Evolutionary conservation across 352 stramenopile genomes (phyloP).

Genomic region (Pythium periplocum): DNA sequence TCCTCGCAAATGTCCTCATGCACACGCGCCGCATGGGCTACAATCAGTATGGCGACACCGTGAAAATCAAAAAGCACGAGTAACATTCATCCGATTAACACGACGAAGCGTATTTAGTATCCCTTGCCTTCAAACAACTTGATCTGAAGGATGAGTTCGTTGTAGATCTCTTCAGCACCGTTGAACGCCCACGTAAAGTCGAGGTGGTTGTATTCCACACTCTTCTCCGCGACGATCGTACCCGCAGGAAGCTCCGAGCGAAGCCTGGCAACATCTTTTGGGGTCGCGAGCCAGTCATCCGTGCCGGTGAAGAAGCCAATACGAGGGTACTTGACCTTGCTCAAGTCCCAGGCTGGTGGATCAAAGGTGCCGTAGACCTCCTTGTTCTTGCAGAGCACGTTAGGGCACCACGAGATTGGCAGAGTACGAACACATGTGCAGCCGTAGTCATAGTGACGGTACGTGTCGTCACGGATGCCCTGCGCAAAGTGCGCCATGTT

Average conservation of each 20-base stretch:
- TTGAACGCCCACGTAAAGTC: constrained; percentile 74
- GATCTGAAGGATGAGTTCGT: constrained; percentile 49
- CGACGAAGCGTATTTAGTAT: constrained; percentile 24
- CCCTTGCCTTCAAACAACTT: constrained; percentile 41
- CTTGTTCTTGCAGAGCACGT: constrained; percentile 54
- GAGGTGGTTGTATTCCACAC: constrained; percentile 51
- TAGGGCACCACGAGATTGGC: constrained; percentile 32
- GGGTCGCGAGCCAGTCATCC: constrained; percentile 48
- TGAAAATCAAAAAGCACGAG: constrained; percentile 37
- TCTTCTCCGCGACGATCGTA: constrained; percentile 46
- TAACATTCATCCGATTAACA: constrained; percentile 21
- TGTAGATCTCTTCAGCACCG: constrained; percentile 45
- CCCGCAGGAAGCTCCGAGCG: constrained; percentile 30
- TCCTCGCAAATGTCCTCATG: constrained; percentile 78
- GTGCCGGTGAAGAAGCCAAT: constrained; percentile 41
- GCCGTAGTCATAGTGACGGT: constrained; percentile 56
- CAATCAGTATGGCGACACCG: constrained; percentile 72
- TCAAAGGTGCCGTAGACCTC: constrained; percentile 36
- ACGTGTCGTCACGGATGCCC: constrained; percentile 52
- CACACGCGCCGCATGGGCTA: constrained; percentile 85
- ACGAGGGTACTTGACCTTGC: constrained; percentile 40
- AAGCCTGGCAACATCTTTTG: constrained; percentile 39
- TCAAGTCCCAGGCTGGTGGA: constrained; percentile 35
- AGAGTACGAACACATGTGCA: constrained; percentile 33
- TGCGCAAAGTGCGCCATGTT: constrained; percentile 63